Conservation (phyloP, 148 eudicot species). For the Fagopyrum tataricum region DNA sequence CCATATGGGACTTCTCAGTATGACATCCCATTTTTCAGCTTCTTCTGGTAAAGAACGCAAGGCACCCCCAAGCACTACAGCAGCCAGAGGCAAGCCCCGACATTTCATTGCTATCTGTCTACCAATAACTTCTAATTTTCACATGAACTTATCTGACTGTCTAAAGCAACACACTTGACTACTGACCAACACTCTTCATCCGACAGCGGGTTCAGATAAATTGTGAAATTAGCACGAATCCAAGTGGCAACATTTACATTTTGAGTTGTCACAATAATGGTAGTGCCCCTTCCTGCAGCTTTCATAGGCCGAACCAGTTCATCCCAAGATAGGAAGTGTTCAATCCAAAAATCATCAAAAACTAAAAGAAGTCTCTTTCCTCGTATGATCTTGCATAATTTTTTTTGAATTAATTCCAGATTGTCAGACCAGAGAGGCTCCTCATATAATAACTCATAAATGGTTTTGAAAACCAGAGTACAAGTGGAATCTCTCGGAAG, state of each 20-base stretch:
- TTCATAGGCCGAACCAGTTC: constrained; percentile 12
- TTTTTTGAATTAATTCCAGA: constrained; percentile 10
- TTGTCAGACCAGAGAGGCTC: background rate
- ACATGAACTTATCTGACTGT: background rate
- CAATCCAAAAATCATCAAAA: constrained; percentile 34
- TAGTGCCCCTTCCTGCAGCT: constrained; percentile 19
- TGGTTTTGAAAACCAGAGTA: background rate
- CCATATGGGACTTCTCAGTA: constrained; percentile 24
- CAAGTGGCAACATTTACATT: constrained; percentile 11
- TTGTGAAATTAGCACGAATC: background rate
- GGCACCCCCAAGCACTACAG: constrained; percentile 18
- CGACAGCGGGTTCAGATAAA: constrained; percentile 14
- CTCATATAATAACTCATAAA: background rate
- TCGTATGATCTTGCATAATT: constrained; percentile 1
- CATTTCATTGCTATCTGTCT: constrained; percentile 20
- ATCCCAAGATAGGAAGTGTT: constrained; percentile 14
- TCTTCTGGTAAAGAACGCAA: constrained; percentile 9
- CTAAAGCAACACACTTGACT: constrained; percentile 18
- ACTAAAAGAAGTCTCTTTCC: constrained; percentile 22
- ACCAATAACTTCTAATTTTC: constrained; percentile 15
- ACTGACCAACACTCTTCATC: constrained; percentile 24
- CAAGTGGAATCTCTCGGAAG: constrained; percentile 8
- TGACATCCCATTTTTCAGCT: constrained; percentile 14
- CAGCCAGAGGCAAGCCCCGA: constrained; percentile 32
- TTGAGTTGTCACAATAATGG: constrained; percentile 29